Conservation (phyloP, 1,284 basidiomycete species). For the Cryptococcus floricola region DNA sequence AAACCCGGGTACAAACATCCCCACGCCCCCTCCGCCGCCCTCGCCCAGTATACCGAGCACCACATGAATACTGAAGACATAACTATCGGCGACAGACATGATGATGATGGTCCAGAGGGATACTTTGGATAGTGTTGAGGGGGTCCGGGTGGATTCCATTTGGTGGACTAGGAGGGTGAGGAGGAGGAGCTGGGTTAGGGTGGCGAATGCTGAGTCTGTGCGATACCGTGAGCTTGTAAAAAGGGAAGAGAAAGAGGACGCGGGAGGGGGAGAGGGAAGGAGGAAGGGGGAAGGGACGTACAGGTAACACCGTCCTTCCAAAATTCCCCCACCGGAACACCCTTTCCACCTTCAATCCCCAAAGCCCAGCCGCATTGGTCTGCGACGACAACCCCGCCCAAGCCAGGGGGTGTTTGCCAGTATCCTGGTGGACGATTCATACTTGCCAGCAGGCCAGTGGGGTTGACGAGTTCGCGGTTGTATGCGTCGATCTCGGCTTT, state of each 20-base stretch:
- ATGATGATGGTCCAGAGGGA: conserved; percentile 75
- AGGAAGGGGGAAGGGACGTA: conserved; percentile 47
- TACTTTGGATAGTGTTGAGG: conserved; percentile 68
- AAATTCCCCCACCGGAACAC: conserved; percentile 61
- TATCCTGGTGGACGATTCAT: conserved; percentile 33
- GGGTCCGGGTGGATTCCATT: conserved; percentile 68
- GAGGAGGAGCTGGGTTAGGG: conserved; percentile 63
- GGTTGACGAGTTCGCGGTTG: conserved; percentile 36
- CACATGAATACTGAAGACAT: conserved; percentile 77
- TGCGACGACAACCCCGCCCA: conserved; percentile 67
- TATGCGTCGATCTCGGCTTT: conserved; percentile 32
- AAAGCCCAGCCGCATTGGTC: conserved; percentile 71
- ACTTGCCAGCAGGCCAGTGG: conserved; percentile 36
- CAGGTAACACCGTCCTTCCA: conserved; percentile 77
- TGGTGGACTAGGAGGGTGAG: conserved; percentile 68
- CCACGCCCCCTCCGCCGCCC: conserved; percentile 58
- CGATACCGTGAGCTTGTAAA: neutral
- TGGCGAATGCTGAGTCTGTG: conserved; percentile 69
- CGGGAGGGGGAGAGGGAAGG: neutral
- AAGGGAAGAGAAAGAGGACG: neutral
- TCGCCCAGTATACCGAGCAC: conserved; percentile 77
- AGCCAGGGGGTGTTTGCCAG: conserved; percentile 36
- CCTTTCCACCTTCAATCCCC: conserved; percentile 62
- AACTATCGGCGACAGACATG: conserved; percentile 70
- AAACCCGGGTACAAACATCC: conserved; percentile 75